Conservation (phyloP, 352 stramenopile species). For the Pythium aristosporum region DNA sequence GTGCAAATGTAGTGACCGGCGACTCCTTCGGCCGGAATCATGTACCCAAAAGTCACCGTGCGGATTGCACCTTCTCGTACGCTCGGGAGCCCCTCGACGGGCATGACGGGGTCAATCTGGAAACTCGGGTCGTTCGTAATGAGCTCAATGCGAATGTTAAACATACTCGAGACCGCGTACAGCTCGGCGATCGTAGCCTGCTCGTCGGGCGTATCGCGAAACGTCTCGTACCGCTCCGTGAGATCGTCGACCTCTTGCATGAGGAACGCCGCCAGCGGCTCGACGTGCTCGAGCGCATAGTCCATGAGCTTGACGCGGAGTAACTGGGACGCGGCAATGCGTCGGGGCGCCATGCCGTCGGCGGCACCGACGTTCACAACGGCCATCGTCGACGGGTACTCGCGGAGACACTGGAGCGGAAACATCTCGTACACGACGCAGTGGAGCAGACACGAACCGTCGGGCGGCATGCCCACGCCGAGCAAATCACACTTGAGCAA, state of each 20-base stretch:
- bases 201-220: constrained; percentile 67
- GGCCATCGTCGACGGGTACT: constrained; percentile 71
- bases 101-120: constrained; percentile 76
- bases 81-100: constrained; percentile 53
- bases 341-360: constrained; percentile 71
- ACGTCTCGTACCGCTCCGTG: constrained; percentile 66
- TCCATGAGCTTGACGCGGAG: constrained; percentile 71
- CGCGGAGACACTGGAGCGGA: constrained; percentile 66
- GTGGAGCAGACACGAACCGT: constrained; percentile 80
- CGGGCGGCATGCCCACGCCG: constrained; percentile 78
- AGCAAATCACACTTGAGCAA: constrained; percentile 58
- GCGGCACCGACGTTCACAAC: constrained; percentile 81
- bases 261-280: constrained; percentile 54
- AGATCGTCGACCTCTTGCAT: constrained; percentile 77
- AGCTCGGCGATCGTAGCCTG: constrained; percentile 79
- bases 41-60: constrained; percentile 72
- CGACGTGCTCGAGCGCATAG: constrained; percentile 68
- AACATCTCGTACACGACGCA: constrained; percentile 88
- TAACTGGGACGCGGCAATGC: constrained; percentile 61
- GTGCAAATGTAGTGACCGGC: constrained; percentile 85
- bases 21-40: constrained; percentile 62
- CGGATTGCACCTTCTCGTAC: constrained; percentile 51
- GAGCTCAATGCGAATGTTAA: constrained; percentile 78
- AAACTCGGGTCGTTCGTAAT: constrained; percentile 84
- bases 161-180: constrained; percentile 79